Conservation (phyloP, 805 yeast species). For the Torulaspora microellipsoides region DNA sequence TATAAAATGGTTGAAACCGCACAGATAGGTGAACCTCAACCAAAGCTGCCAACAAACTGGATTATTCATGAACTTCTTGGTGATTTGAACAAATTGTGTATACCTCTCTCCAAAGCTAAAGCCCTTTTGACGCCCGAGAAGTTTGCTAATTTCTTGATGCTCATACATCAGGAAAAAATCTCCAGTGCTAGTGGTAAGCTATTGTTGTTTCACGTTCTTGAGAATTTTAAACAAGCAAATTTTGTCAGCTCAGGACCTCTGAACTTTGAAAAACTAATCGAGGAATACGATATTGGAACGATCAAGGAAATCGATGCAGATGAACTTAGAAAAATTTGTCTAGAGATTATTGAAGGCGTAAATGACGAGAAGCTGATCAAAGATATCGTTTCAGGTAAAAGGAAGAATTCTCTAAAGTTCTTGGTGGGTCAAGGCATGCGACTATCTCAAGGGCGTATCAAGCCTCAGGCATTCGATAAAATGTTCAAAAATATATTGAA, state of each 20-base stretch:
- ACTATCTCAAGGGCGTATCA: slow-evolving; percentile 57
- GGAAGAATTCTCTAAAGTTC: slow-evolving; percentile 61
- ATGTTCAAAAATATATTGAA: slow-evolving; percentile 30
- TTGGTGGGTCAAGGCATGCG: slow-evolving; percentile 85
- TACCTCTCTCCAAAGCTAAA: slow-evolving; percentile 30
- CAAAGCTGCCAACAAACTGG: slow-evolving; percentile 64
- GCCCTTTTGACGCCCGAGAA: slow-evolving; percentile 38
- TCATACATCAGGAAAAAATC: slow-evolving; percentile 46
- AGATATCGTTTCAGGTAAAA: slow-evolving; percentile 54
- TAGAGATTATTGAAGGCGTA: slow-evolving; percentile 38
- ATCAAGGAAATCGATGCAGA: slow-evolving; percentile 33
- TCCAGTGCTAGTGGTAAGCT: slow-evolving; percentile 66
- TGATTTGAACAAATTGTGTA: slow-evolving; percentile 48
- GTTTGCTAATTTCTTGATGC: slow-evolving; percentile 51
- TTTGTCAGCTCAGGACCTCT: slow-evolving; percentile 8
- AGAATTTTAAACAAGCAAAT: slow-evolving; percentile 39
- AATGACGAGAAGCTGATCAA: slow-evolving; percentile 50
- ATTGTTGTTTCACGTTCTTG: slow-evolving; percentile 57
- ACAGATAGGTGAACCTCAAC: slow-evolving; percentile 13
- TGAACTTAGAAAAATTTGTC: slow-evolving; percentile 42
- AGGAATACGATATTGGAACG: slow-evolving; percentile 46
- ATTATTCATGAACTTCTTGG: slow-evolving; percentile 78
- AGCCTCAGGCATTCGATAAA: slow-evolving; percentile 35
- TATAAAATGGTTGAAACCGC: slow-evolving; percentile 24
- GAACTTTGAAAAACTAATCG: slow-evolving; percentile 44